Conservation (phyloP, 73 alveolate species). For the Breviolum minutum region DNA sequence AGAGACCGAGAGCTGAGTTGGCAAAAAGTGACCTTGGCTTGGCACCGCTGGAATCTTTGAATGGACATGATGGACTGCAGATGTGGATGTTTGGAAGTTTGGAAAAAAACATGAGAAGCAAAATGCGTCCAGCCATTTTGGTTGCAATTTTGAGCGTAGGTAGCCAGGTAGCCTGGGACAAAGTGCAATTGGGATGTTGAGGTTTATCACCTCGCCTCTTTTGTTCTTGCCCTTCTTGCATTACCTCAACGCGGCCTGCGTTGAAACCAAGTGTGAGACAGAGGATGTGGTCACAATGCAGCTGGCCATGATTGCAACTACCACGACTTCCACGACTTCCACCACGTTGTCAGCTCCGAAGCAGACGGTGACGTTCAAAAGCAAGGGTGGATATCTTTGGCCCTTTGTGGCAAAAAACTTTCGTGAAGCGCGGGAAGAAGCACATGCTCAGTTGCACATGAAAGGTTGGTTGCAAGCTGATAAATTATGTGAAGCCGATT, state of each 20-base stretch:
- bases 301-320: neutral
- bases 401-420: constrained; percentile 18
- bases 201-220: neutral
- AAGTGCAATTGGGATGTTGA: neutral
- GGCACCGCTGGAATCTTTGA: no score
- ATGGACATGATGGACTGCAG: no score
- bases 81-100: no score
- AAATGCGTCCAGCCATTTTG: no score
- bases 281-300: constrained; percentile 6
- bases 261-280: neutral
- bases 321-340: neutral
- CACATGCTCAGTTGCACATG: neutral
- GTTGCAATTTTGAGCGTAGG: no score
- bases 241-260: neutral
- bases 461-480: constrained; percentile 24
- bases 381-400: constrained; percentile 11
- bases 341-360: constrained; percentile 21
- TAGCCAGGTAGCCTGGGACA: neutral
- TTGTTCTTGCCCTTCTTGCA: neutral
- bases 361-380: neutral
- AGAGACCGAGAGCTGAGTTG: no score
- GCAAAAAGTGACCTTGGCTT: no score
- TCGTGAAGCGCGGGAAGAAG: neutral
- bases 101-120: no score
- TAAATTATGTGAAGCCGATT: neutral